Conservation (phyloP, 192 early-diverging fungal genomes). For the Umbelopsis sp. region DNA sequence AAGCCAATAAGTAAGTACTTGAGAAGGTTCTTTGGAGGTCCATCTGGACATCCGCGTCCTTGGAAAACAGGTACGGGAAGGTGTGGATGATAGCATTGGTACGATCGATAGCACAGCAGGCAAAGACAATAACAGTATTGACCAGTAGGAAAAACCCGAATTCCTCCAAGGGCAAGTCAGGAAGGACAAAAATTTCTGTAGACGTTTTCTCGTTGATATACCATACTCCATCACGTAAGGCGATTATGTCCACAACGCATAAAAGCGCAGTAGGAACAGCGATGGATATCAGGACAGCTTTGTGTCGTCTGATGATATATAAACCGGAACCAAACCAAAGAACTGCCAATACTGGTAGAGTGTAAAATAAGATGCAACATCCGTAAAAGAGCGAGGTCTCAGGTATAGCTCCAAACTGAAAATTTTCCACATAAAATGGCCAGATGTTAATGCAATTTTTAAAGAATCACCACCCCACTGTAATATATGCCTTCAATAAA, state of each 20-base stretch:
- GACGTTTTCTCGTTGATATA: conserved; percentile 41
- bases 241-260: conserved; percentile 48
- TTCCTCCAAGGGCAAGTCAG: conserved; percentile 55
- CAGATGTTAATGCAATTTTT: not conserved
- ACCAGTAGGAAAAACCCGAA: conserved; percentile 50
- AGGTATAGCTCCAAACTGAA: conserved; percentile 26
- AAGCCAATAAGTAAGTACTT: not conserved
- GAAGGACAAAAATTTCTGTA: conserved; percentile 39
- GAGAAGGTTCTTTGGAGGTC: not conserved
- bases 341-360: conserved; percentile 46
- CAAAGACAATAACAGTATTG: conserved; percentile 40
- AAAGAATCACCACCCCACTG: not conserved
- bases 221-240: conserved; percentile 50
- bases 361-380: conserved; percentile 47
- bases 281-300: conserved; percentile 22
- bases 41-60: not conserved
- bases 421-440: not conserved
- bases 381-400: conserved; percentile 45
- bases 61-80: conserved; percentile 14
- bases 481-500: not conserved
- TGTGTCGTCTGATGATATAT: conserved; percentile 43
- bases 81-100: conserved; percentile 27
- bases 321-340: conserved; percentile 50
- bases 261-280: conserved; percentile 46
- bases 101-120: conserved; percentile 34